These are phyloP conservation scores for Chalara sp. DNA, from an alignment of 2,329 filamentous ascomycete genomes.

Conservation along the genomic window DNA sequence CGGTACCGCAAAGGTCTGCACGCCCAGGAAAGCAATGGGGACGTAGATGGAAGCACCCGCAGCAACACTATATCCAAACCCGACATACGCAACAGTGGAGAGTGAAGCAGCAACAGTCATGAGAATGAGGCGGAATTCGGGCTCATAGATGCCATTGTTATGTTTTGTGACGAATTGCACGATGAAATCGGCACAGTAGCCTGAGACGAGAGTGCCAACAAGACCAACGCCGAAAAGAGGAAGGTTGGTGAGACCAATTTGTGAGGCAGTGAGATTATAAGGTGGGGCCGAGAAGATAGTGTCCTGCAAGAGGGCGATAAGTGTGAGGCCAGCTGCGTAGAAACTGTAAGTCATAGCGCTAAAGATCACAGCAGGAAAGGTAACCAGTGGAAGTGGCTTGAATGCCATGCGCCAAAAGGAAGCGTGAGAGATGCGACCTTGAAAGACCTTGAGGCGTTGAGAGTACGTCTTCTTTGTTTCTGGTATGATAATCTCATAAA, in stretches of 20 bases:
- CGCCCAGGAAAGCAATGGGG: conserved; percentile 29
- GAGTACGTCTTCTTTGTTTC: conserved; percentile 27
- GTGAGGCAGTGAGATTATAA: conserved; percentile 15
- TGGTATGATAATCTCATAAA: conserved; percentile 19
- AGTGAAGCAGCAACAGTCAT: conserved; percentile 26
- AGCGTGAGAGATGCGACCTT: conserved; percentile 31
- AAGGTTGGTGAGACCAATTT: conserved; percentile 16
- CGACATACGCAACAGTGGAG: conserved; percentile 32
- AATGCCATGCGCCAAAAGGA: conserved; percentile 31
- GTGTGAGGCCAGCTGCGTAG: conserved; percentile 17
- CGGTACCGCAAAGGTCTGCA: conserved; percentile 30
- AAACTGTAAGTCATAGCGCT: conserved; percentile 17
- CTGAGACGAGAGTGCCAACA: conserved; percentile 29
- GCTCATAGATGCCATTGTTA: conserved; percentile 46
- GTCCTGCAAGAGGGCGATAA: conserved; percentile 19
- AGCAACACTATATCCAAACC: conserved; percentile 31
- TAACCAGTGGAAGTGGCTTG: conserved; percentile 42
- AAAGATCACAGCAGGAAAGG: conserved; percentile 39
- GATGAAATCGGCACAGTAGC: conserved; percentile 30
- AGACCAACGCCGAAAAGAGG: conserved; percentile 19
- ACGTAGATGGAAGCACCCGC: conserved; percentile 24
- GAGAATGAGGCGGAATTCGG: conserved; percentile 41
- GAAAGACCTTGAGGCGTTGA: conserved; percentile 31
- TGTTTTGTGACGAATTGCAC: conserved; percentile 38
- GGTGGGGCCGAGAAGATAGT: conserved; percentile 16